A percentile compares a stretch with the other conserved stretches of the same genome.
Evolutionary conservation across 257 asterid species (phyloP).

Genomic region (Capsicum rhomboideum): DNA sequence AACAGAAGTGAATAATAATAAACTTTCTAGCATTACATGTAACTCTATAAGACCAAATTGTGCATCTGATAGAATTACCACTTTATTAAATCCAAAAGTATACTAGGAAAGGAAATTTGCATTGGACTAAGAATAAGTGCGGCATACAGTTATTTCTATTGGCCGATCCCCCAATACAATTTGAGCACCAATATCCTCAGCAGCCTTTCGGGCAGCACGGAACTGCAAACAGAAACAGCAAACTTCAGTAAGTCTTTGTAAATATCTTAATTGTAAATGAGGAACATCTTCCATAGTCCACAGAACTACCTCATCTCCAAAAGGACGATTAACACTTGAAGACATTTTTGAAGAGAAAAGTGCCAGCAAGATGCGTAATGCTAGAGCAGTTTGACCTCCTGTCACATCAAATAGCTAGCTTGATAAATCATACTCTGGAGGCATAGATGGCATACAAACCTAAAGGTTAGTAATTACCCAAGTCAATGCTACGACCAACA

Average conservation of each 20-base stretch:
- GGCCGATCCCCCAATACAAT: conserved; percentile 89
- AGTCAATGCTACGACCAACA: conserved; percentile 76
- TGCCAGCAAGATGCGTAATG: conserved; percentile 72
- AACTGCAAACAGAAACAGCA: conserved; percentile 36
- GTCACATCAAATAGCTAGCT: not conserved
- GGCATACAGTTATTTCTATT: conserved; percentile 78
- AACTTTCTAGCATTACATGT: not conserved
- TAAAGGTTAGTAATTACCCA: conserved; percentile 41
- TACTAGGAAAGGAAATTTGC: not conserved
- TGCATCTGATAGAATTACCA: not conserved
- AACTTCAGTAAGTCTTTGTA: not conserved
- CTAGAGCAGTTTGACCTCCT: conserved; percentile 94
- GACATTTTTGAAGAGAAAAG: conserved; percentile 76
- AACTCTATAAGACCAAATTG: not conserved
- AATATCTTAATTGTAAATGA: not conserved
- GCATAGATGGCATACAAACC: not conserved
- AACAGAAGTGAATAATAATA: not conserved
- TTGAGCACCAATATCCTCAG: conserved; percentile 90
- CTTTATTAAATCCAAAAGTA: not conserved
- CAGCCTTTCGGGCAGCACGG: conserved; percentile 80
- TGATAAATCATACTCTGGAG: not conserved
- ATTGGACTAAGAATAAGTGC: not conserved
- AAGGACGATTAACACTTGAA: conserved; percentile 59
- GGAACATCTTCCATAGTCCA: not conserved
- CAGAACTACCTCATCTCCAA: conserved; percentile 71